Base-by-base conservation (phyloP, 805 yeast genomes). In the Yamadazyma endophytica region DNA sequence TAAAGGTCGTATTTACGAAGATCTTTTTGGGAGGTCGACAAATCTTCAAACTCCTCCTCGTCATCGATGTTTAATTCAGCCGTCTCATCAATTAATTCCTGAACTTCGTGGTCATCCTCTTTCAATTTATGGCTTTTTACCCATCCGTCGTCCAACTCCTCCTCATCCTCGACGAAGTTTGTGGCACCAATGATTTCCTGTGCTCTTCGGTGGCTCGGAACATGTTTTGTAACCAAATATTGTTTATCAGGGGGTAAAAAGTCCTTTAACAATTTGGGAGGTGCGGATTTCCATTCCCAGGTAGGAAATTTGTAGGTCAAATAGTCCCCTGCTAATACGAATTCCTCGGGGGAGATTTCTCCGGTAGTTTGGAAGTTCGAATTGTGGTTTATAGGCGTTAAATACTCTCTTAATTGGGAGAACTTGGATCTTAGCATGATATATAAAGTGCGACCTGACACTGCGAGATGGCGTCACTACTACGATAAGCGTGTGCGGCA, bases 301-400 rank as follows among this genome's bases (percentile, higher is more conserved):
- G 97, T 92, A 2, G 98, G 97, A 54, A 92, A 92, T 66, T 82
- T 85, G 57, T 78, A 80, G 19, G 81, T 89, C 36, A 92, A 63
- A 56, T 87, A 92, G 55, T 92, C 97, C 14, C 98, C 98, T 3
- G 98, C 97, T 33, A 66, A 68, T 7, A 88, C 90, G 60, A 92
- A 92, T 56, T 92, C 98, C 32, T 86, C 95, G 1, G 98, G 98
- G 1, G 96, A 85, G 31, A 92, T 80, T 54, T 90, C 92, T 4
- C 98, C 98, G 0, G 96, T 84, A 29, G 70, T 61, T 33, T 77
- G 68, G 61, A 88, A 92, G 12, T 92, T 86, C 16, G 97, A 88
- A n/a, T 66, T 74, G 56, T 89, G 86, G 26, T 81, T 73, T 2
- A 90, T 79, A 2, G 98, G 98, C 2, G 98, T 90, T 33, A 92